Evolutionary conservation across 352 stramenopile species (phyloP).

Genomic region (Phytopythium delawarense): DNA sequence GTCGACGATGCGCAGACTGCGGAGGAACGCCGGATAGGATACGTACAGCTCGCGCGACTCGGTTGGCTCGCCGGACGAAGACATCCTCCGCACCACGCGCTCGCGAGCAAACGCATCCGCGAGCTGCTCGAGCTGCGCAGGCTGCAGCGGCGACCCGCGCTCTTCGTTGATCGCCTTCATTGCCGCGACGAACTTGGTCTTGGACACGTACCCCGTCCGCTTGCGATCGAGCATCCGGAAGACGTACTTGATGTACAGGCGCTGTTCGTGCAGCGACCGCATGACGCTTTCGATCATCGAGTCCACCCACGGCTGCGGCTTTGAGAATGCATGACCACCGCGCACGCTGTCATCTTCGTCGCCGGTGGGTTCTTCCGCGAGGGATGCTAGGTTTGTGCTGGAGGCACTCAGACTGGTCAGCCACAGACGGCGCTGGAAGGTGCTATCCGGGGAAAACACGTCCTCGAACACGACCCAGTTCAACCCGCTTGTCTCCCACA

Average conservation of each 20-base stretch:
- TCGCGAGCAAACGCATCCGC: constrained; percentile 51
- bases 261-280: constrained; percentile 72
- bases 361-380: constrained; percentile 6
- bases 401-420: constrained; percentile 60
- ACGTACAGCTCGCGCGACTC: constrained; percentile 35
- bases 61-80: constrained; percentile 15
- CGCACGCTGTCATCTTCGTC: constrained; percentile 35
- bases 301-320: constrained; percentile 56
- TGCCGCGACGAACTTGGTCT: constrained; percentile 64
- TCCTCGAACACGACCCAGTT: constrained; percentile 77
- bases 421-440: constrained; percentile 53
- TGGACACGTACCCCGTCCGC: constrained; percentile 54
- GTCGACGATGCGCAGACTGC: constrained; percentile 66
- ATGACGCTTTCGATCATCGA: constrained; percentile 68
- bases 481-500: constrained; percentile 40
- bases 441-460: constrained; percentile 70
- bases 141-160: constrained; percentile 49
- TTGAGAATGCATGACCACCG: constrained; percentile 19
- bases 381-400: constrained; percentile 32
- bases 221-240: constrained; percentile 77
- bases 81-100: constrained; percentile 24
- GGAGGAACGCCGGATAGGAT: constrained; percentile 70
- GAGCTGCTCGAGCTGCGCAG: constrained; percentile 60
- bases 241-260: constrained; percentile 76
- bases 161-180: constrained; percentile 80